Evolutionary conservation across 768 basidiomycete species (phyloP), one percentile per base, ranked within the genome.

Genomic region (Hericium coralloides): DNA sequence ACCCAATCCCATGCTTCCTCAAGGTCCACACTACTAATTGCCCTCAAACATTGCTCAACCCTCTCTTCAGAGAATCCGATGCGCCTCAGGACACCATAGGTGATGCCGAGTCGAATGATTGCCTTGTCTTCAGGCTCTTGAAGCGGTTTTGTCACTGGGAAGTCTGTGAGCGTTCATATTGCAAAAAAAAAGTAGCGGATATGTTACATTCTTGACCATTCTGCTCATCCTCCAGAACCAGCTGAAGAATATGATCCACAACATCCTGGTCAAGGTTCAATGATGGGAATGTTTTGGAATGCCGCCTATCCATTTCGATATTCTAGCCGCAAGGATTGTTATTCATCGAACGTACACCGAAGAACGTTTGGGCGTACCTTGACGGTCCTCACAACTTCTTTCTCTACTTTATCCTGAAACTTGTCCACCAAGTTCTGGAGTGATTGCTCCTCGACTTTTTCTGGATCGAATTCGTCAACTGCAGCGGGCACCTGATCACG

Each of bases 1-100:
- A 95, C 92, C 95, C 95, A 98, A 66, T 94, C 87, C 54, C 89
- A 79, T 10, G 90, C 92, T 53, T 92, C 88, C 15, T 98, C 95
- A n/a, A 92, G 72, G 23, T 90, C 89, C 36, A 87, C 71, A 12
- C 85, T 80, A 25, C 74, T 69, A 25, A 92, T 81, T 6, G 76
- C 69, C 52, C 73, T 70, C 48, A 98, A 69, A 67, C 92, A 97
- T 63, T 87, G 78, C 51, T 81, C 76, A 6, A 92, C 85, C 53
- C 80, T 74, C 12, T 76, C 76, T 64, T 89, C 83, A 1, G 78
- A 69, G 67, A 92, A 92, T 3, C 90, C 91, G 22, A 94, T 74
- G 50, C 89, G 79, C 59, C 87, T 76, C 23, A 98, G 73, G 25
- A 88, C 80, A 47, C 92, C 91, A 65, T 89, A 93, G 0, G 88